Percentiles rank a stretch among this genome's conserved stretches.
Evolutionary conservation across 441 rosid species (phyloP).

Genomic region (Brassica hybrid): DNA sequence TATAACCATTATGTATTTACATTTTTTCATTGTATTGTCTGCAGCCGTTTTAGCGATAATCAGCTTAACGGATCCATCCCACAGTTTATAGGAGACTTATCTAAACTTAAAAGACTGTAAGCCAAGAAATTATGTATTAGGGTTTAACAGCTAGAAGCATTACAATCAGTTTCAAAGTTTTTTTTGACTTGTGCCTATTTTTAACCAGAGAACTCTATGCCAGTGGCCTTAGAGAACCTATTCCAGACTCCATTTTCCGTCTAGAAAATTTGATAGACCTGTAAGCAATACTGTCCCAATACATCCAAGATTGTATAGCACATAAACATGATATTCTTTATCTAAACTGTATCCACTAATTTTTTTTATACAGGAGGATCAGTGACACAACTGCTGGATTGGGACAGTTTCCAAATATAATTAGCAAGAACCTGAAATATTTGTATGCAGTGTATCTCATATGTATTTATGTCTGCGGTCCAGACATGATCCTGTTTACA

Average conservation of each 20-base stretch:
- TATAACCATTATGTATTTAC: neutral
- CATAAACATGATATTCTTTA: neutral
- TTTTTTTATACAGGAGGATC: conserved; percentile 38
- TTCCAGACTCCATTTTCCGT: conserved; percentile 38
- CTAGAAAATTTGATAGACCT: conserved; percentile 34
- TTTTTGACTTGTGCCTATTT: neutral
- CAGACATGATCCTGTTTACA: neutral
- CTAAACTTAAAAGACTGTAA: conserved; percentile 43
- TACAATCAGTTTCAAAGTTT: neutral
- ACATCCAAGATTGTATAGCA: neutral
- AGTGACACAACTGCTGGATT: conserved; percentile 37
- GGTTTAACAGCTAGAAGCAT: neutral
- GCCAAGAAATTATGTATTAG: neutral
- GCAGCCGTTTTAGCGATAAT: conserved; percentile 42
- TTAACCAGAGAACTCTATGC: conserved; percentile 40
- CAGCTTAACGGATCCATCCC: conserved; percentile 43
- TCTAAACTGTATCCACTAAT: conserved; percentile 7
- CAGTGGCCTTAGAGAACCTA: conserved; percentile 40
- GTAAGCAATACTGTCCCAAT: neutral
- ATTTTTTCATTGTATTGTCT: neutral
- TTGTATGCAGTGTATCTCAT: conserved; percentile 28
- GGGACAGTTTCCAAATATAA: conserved; percentile 32
- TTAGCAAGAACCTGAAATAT: conserved; percentile 37
- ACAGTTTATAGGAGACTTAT: conserved; percentile 41
- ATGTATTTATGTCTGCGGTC: neutral